Percentiles rank a stretch among this genome's conserved stretches.
Evolutionary conservation across 768 basidiomycete genomes (phyloP).

Genomic region (Fistulinella prunicolor): DNA sequence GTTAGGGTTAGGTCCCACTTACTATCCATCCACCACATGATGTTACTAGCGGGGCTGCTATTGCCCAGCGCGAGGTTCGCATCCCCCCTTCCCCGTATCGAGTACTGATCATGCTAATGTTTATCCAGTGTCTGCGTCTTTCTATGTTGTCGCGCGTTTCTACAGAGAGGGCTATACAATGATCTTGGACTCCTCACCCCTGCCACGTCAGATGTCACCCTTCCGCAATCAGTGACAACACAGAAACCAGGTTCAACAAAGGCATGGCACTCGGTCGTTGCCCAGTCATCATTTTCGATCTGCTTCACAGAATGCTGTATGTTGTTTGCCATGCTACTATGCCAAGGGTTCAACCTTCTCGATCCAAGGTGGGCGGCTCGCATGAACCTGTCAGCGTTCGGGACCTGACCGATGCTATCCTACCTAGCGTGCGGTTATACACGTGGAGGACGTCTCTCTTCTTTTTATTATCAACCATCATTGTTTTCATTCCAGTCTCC

Average conservation of each 20-base stretch:
- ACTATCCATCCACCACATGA: slow-evolving; percentile 4
- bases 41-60: slow-evolving; percentile 13
- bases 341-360: slow-evolving; percentile 61
- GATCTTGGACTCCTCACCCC: slow-evolving; percentile 51
- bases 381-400: neutral
- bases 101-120: neutral
- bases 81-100: neutral
- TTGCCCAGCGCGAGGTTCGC: slow-evolving; percentile 22
- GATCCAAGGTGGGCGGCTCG: slow-evolving; percentile 46
- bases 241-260: slow-evolving; percentile 19
- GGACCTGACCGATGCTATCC: neutral
- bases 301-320: slow-evolving; percentile 75
- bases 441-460: slow-evolving; percentile 70
- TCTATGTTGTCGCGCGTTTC: slow-evolving; percentile 54
- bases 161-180: slow-evolving; percentile 56
- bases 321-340: slow-evolving; percentile 68
- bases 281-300: slow-evolving; percentile 60
- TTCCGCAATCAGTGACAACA: slow-evolving; percentile 24
- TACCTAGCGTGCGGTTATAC: slow-evolving; percentile 52
- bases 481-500: slow-evolving; percentile 65
- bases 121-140: slow-evolving; percentile 47
- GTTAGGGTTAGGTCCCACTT: slow-evolving; percentile 28
- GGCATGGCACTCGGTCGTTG: slow-evolving; percentile 51
- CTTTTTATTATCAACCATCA: slow-evolving; percentile 56
- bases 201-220: slow-evolving; percentile 18